phyloP scores from a whole-genome alignment of 2,329 filamentous ascomycete species.

The Hymenotorrendiella dingleyae region DNA sequence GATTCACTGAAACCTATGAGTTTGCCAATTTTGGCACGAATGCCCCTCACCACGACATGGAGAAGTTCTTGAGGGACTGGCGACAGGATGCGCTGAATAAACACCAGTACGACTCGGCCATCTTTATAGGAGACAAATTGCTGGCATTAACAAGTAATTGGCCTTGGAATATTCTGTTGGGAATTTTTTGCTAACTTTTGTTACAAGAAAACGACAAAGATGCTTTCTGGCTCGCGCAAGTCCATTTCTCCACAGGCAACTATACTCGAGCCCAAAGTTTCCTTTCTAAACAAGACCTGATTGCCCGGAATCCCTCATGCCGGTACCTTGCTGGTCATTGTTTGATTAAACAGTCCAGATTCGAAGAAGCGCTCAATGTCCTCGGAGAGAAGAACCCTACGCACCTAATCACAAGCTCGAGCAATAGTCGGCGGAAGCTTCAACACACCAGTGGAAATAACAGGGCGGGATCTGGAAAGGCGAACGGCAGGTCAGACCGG shows the following conservation, averaged over 20 bases:
- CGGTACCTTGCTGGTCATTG: slow-evolving; percentile 92
- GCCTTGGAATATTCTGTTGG: slow-evolving; percentile 1
- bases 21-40: slow-evolving; percentile 1
- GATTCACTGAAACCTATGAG: slow-evolving; percentile 6
- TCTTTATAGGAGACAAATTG: slow-evolving; percentile 96
- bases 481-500: slow-evolving; percentile 24
- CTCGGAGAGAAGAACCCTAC: slow-evolving; percentile 93
- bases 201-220: slow-evolving; percentile 81
- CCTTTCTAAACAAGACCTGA: slow-evolving; percentile 76
- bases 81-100: slow-evolving; percentile 92
- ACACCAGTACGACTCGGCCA: slow-evolving; percentile 92
- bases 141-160: slow-evolving; percentile 80
- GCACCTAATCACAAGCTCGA: slow-evolving; percentile 68
- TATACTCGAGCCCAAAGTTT: slow-evolving; percentile 87
- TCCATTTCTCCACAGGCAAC: slow-evolving; percentile 92
- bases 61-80: slow-evolving; percentile 90
- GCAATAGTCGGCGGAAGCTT: slow-evolving; percentile 62
- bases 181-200: not conserved
- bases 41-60: slow-evolving; percentile 51
- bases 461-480: slow-evolving; percentile 45
- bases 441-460: slow-evolving; percentile 55
- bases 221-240: slow-evolving; percentile 96
- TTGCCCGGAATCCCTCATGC: slow-evolving; percentile 76
- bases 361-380: slow-evolving; percentile 78
- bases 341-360: slow-evolving; percentile 84